Evolutionary conservation across 495 filamentous ascomycete species (phyloP).

Genomic region (Xylaria flabelliformis): DNA sequence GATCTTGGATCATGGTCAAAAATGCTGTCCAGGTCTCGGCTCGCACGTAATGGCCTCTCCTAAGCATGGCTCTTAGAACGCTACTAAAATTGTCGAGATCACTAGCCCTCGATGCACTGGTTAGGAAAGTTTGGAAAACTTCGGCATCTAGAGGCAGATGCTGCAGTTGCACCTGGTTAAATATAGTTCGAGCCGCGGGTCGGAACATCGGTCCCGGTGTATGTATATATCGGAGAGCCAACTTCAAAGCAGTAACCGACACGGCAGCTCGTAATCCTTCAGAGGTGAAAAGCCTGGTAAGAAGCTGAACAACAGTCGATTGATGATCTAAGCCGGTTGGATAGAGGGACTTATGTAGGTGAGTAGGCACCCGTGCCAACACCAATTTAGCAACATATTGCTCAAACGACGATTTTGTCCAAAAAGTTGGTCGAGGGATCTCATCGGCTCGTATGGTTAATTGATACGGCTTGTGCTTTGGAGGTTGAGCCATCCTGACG

Average conservation of each 20-base stretch:
- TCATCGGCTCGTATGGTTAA: slow-evolving; percentile 38
- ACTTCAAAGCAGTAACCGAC: slow-evolving; percentile 45
- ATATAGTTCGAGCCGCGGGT: slow-evolving; percentile 32
- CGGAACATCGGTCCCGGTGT: slow-evolving; percentile 28
- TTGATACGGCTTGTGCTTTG: slow-evolving; percentile 28
- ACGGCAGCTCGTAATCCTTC: slow-evolving; percentile 30
- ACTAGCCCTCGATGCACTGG: slow-evolving; percentile 36
- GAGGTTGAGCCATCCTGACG: background rate
- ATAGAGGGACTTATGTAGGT: slow-evolving; percentile 39
- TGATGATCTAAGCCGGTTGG: slow-evolving; percentile 33
- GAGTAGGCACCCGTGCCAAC: slow-evolving; percentile 33
- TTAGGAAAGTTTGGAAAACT: slow-evolving; percentile 44
- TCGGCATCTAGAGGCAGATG: slow-evolving; percentile 41
- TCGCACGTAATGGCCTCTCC: slow-evolving; percentile 37
- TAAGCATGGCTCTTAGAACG: slow-evolving; percentile 42
- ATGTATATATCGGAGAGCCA: slow-evolving; percentile 46
- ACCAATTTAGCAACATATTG: slow-evolving; percentile 44
- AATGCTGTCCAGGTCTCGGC: slow-evolving; percentile 49
- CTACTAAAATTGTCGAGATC: slow-evolving; percentile 44
- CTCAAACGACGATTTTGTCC: slow-evolving; percentile 47
- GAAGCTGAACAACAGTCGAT: slow-evolving; percentile 36
- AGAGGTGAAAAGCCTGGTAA: slow-evolving; percentile 41
- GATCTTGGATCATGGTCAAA: slow-evolving; percentile 46
- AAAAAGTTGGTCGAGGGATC: slow-evolving; percentile 40
- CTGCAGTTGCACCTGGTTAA: slow-evolving; percentile 29